Evolutionary conservation across 2,329 filamentous ascomycete species (phyloP), one percentile per base, ranked within the genome.

Genomic region (Penicillium aurantiogriseum): DNA sequence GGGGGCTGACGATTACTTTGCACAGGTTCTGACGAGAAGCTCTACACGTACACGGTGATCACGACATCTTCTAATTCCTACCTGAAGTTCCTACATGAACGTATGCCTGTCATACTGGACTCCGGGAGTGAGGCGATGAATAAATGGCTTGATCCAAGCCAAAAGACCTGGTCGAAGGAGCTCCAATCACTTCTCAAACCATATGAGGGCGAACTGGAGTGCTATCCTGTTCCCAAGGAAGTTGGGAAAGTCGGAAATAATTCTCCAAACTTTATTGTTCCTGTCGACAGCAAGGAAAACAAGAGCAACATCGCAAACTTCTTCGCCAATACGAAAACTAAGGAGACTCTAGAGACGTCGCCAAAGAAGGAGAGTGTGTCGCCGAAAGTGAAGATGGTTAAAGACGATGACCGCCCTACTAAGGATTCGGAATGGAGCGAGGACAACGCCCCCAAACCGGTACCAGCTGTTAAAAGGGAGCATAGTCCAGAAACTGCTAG

Each of bases 191-290:
- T 96, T 0, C 78, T 97, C n/a, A 88, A 85, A 69, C 92, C 94
- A 0, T 96, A 86, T 63, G 76, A 84, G 5, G 90, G 90, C 5
- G 88, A 90, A 54, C 78, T 99, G 9, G 91, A 95, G 54, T 87
- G 90, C 52, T 97, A 96, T 70, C 87, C 89, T 0, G 94, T 99
- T 2, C 86, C 83, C 66, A 90, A 91, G 71, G 92, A 94, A 4
- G 93, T 97, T 0, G 92, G 92, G 0, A 97, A 96, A 76, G 92
- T 96, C 0, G 92, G 93, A 6, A 96, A 96, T 66, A 90, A 96
- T 72, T 95, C 90, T 21, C 86, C 91, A 0, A 83, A 82, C 0
- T 96, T 97, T 69, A 83, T 97, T 44, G 79, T 96, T 2, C 93
- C 93, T 0, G 77, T 97, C 35, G 83, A 90, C 67, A 95, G 90